Evolutionary conservation across 192 early-diverging fungal species (phyloP).

Genomic region (Bifiguratus adelaidae): DNA sequence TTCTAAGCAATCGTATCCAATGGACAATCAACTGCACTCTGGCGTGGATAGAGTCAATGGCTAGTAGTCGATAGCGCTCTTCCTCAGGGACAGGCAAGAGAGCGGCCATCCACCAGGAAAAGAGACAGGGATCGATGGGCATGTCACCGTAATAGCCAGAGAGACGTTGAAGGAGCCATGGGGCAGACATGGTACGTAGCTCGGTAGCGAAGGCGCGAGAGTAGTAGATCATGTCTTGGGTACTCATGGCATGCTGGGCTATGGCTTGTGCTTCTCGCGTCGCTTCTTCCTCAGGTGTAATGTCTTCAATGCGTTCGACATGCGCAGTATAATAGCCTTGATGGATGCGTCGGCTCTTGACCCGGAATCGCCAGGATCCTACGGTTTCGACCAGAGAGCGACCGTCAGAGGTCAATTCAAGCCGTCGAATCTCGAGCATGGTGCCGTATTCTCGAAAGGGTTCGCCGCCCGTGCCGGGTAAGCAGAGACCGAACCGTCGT

Average conservation of each 20-base stretch:
- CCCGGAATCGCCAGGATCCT: conserved; percentile 27
- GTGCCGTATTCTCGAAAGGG: conserved; percentile 32
- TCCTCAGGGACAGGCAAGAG: conserved; percentile 25
- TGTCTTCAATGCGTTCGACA: conserved; percentile 31
- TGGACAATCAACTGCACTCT: conserved; percentile 21
- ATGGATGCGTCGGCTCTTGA: conserved; percentile 13
- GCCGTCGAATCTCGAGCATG: conserved; percentile 28
- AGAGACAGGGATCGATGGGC: conserved; percentile 20
- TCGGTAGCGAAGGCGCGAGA: conserved; percentile 19
- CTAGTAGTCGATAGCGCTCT: conserved; percentile 31
- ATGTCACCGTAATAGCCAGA: conserved; percentile 24
- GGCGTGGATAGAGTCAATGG: conserved; percentile 24
- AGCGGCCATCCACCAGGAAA: conserved; percentile 37
- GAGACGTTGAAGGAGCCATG: conserved; percentile 21
- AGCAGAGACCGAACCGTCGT: conserved; percentile 25
- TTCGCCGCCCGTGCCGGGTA: background rate
- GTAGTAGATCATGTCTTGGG: conserved; percentile 16
- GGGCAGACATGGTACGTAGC: conserved; percentile 15
- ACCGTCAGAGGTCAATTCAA: conserved; percentile 27
- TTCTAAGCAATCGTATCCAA: too few species aligned
- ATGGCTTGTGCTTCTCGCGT: background rate
- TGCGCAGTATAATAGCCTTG: conserved; percentile 32
- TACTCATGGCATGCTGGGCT: background rate
- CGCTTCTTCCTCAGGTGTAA: conserved; percentile 21
- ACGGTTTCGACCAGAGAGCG: conserved; percentile 35